Evolutionary conservation across 2,329 filamentous ascomycete species (phyloP).

Genomic region (Aspergillus versicolor): DNA sequence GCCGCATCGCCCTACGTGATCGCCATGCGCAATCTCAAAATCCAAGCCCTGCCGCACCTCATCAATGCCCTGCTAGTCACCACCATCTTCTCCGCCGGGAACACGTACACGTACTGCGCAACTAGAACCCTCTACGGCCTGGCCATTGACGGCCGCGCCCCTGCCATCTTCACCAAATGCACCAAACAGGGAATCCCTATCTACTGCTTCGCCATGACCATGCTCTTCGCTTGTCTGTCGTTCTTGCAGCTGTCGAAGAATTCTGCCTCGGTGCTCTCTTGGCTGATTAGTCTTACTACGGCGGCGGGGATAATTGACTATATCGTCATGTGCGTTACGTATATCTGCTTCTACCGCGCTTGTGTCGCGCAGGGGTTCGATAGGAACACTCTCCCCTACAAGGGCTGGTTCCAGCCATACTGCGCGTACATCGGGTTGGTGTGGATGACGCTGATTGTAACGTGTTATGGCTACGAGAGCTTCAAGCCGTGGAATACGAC

Average conservation of each 20-base stretch:
- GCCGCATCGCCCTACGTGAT: slow-evolving; percentile 64
- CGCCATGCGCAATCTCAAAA: slow-evolving; percentile 57
- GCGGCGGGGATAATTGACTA: neutral
- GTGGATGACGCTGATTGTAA: too few species aligned
- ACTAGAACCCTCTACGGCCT: slow-evolving; percentile 54
- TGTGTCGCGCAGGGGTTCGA: neutral
- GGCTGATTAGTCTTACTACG: neutral
- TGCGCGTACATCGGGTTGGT: neutral
- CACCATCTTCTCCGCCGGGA: slow-evolving; percentile 57
- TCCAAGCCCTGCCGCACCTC: slow-evolving; percentile 57
- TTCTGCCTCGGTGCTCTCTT: neutral
- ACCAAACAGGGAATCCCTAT: slow-evolving; percentile 62
- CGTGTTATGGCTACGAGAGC: too few species aligned
- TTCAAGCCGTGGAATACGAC: too few species aligned
- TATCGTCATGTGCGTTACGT: neutral
- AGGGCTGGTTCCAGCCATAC: neutral
- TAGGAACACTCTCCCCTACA: neutral
- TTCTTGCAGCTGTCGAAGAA: neutral
- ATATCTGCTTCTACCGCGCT: neutral
- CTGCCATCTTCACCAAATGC: slow-evolving; percentile 56
- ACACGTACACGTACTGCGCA: slow-evolving; percentile 56
- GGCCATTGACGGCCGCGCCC: slow-evolving; percentile 54
- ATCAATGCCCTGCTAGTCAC: slow-evolving; percentile 58
- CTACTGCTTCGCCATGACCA: slow-evolving; percentile 40
- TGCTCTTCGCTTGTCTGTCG: neutral